Percentiles rank a stretch among this genome's conserved stretches.
Evolutionary conservation across 345 rosid genomes (phyloP).

Genomic region (Schrenkiella parvula): DNA sequence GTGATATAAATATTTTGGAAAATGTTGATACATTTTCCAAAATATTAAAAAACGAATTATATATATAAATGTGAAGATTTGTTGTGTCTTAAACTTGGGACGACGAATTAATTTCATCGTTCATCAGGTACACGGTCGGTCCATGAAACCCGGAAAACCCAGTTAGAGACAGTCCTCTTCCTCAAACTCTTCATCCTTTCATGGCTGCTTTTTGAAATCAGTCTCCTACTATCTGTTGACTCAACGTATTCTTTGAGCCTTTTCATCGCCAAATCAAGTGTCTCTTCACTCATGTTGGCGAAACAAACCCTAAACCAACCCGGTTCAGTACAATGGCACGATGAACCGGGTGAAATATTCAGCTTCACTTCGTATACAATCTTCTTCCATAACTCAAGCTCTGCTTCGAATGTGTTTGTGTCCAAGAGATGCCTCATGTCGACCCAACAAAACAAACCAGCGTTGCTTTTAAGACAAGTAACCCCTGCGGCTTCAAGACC

Average conservation of each 20-base stretch:
- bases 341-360: slow-evolving; percentile 62
- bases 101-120: slow-evolving; percentile 31
- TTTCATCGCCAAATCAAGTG: slow-evolving; percentile 48
- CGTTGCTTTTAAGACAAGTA: slow-evolving; percentile 54
- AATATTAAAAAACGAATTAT: background rate
- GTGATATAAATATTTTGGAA: background rate
- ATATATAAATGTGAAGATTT: background rate
- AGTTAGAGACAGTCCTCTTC: slow-evolving; percentile 43
- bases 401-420: slow-evolving; percentile 70
- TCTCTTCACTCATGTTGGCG: slow-evolving; percentile 65
- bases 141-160: slow-evolving; percentile 74
- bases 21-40: slow-evolving; percentile 5
- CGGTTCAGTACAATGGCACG: slow-evolving; percentile 73
- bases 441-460: slow-evolving; percentile 75
- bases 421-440: slow-evolving; percentile 66
- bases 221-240: slow-evolving; percentile 5
- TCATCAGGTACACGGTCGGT: slow-evolving; percentile 52
- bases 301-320: slow-evolving; percentile 68
- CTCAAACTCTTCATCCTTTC: slow-evolving; percentile 43
- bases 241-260: slow-evolving; percentile 47
- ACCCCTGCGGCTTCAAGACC: slow-evolving; percentile 61
- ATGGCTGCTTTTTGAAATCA: slow-evolving; percentile 34
- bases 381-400: slow-evolving; percentile 62
- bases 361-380: slow-evolving; percentile 56
- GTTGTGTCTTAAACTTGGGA: slow-evolving; percentile 9